Conservation (phyloP, 108 stramenopile species). For the Cyclostephanos tholiformis region DNA sequence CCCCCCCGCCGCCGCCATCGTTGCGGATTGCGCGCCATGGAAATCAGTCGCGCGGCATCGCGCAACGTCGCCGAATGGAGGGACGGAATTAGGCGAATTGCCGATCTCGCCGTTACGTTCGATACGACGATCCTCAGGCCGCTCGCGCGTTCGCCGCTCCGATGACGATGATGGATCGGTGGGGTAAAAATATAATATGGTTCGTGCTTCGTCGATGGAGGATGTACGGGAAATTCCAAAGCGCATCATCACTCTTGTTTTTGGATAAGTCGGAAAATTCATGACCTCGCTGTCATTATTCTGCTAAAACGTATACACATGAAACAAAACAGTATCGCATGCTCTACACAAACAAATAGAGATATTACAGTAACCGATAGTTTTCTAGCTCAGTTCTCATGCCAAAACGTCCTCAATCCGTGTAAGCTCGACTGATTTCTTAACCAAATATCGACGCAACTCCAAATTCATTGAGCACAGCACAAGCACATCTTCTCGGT, state of each 20-base stretch:
- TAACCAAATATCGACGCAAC: constrained; percentile 41
- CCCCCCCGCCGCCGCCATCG: too few species aligned
- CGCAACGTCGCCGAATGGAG: constrained; percentile 62
- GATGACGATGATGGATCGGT: constrained; percentile 7
- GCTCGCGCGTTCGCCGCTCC: constrained; percentile 46
- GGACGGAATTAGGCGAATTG: constrained; percentile 62
- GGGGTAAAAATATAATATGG: too few species aligned
- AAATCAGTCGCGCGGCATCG: constrained; percentile 58
- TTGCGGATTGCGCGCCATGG: constrained; percentile 63
- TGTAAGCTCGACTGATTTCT: constrained; percentile 7
- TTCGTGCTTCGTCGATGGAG: too few species aligned
- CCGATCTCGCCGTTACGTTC: constrained; percentile 61
- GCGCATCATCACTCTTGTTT: too few species aligned
- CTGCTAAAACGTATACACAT: too few species aligned
- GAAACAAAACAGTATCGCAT: too few species aligned
- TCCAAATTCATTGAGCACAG: constrained; percentile 38
- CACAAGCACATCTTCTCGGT: constrained; percentile 25
- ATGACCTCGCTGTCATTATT: too few species aligned
- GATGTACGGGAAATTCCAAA: too few species aligned
- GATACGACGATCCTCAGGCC: constrained; percentile 62
- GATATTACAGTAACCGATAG: too few species aligned
- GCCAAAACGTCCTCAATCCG: constrained; percentile 45
- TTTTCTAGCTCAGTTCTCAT: too few species aligned
- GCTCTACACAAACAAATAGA: too few species aligned
- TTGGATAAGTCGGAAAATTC: too few species aligned